phyloP scores from a whole-genome alignment of 371 early-diverging fungal genomes.

The Mortierella polycephala region DNA sequence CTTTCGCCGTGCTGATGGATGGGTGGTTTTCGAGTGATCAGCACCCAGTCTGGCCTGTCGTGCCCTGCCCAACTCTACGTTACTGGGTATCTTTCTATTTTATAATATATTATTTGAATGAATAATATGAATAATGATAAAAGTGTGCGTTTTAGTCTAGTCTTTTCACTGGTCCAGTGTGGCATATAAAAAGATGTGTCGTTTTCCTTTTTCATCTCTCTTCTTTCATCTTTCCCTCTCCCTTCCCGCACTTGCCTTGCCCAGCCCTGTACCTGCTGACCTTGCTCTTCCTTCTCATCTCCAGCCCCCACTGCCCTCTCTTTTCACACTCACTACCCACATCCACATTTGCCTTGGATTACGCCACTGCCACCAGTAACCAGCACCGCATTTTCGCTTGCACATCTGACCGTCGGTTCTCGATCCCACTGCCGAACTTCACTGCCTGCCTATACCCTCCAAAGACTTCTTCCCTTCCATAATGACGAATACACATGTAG shows the following conservation, averaged over 20 bases:
- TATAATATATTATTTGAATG: no score
- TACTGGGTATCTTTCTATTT: no score
- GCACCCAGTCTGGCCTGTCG: no score
- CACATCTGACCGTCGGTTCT: neutral
- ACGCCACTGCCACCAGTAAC: neutral
- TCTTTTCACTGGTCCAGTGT: neutral
- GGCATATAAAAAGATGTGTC: neutral
- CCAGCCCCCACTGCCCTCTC: neutral
- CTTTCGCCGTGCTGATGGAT: no score
- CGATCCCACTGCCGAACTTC: no score
- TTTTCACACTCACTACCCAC: neutral
- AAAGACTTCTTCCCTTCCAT: neutral
- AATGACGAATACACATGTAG: constrained; percentile 9
- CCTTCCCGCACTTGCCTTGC: neutral
- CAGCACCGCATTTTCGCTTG: neutral
- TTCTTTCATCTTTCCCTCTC: neutral
- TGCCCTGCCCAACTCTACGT: no score
- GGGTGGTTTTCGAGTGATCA: no score
- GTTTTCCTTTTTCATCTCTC: neutral
- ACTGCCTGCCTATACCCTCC: neutral
- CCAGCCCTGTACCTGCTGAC: neutral
- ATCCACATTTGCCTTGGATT: no score
- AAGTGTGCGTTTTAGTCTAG: neutral
- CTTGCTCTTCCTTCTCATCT: constrained; percentile 4
- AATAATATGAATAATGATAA: no score